Conservation (phyloP, 169 alveolate genomes). For the Plasmodium ovale region DNA sequence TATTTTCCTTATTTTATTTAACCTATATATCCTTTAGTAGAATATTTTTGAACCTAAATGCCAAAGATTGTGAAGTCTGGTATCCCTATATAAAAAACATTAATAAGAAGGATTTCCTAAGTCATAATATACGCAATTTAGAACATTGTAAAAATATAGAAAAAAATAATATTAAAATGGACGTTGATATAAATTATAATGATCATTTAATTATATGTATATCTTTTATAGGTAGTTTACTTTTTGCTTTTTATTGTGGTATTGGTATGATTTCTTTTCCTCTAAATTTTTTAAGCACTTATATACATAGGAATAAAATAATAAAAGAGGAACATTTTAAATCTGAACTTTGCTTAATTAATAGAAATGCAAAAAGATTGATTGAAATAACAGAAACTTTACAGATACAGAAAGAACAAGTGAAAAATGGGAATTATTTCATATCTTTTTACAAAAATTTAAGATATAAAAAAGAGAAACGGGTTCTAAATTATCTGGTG, state of each 20-base stretch:
- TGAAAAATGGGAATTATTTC: background rate
- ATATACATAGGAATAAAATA: constrained; percentile 6
- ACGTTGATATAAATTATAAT: background rate
- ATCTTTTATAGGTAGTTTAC: constrained; percentile 20
- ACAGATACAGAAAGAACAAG: constrained; percentile 8
- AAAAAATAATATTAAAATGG: constrained; percentile 2
- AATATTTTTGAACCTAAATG: constrained; percentile 23
- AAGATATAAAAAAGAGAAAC: constrained; percentile 20
- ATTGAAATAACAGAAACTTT: constrained; percentile 30
- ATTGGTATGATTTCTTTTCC: constrained; percentile 51
- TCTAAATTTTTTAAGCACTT: constrained; percentile 6
- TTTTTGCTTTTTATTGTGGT: constrained; percentile 39
- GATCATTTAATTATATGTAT: constrained; percentile 22
- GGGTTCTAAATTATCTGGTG: constrained; percentile 36
- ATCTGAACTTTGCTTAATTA: constrained; percentile 1
- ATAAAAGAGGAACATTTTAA: constrained; percentile 26
- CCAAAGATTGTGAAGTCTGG: constrained; percentile 44
- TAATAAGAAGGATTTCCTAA: constrained; percentile 5
- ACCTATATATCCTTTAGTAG: constrained; percentile 24
- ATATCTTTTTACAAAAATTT: constrained; percentile 20
- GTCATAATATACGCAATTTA: constrained; percentile 8
- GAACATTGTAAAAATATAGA: constrained; percentile 36
- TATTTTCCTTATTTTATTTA: constrained; percentile 11
- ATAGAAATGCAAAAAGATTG: constrained; percentile 34
- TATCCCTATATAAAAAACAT: constrained; percentile 23